Evolutionary conservation across 176 grass and related monocot genomes (phyloP).

Genomic region (Oryza glaberrima): DNA sequence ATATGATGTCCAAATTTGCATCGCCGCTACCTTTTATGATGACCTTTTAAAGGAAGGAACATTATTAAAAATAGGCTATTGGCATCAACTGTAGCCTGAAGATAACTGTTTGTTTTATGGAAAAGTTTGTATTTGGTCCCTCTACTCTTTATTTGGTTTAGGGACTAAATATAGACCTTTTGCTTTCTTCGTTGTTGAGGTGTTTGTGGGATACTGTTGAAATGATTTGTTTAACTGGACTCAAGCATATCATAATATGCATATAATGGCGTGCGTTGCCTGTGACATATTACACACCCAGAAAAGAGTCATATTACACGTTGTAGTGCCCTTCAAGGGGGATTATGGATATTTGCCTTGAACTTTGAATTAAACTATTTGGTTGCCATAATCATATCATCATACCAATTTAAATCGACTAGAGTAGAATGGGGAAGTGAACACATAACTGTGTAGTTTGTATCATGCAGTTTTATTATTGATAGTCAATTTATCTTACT

Average conservation of each 20-base stretch:
- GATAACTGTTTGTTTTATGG: background rate
- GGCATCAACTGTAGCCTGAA: background rate
- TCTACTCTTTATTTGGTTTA: too few relatives aligned
- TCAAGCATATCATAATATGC: constrained; percentile 1
- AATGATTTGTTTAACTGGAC: constrained; percentile 9
- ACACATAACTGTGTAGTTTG: background rate
- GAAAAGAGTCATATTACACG: background rate
- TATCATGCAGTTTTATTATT: background rate
- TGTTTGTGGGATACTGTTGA: background rate
- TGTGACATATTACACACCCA: background rate
- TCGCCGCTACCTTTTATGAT: background rate
- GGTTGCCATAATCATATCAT: background rate
- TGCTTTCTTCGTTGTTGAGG: background rate
- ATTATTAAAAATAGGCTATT: background rate
- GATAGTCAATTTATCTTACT: background rate
- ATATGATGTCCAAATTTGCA: background rate
- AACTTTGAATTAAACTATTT: background rate
- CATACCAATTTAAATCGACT: background rate
- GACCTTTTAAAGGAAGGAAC: background rate
- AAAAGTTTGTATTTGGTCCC: too few relatives aligned
- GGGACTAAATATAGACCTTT: too few relatives aligned
- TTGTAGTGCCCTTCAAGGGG: background rate
- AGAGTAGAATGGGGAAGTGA: background rate
- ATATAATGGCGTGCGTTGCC: background rate
- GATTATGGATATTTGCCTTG: background rate